These are phyloP conservation scores for Dichomitus squalens DNA, from an alignment of 1,284 basidiomycete species.

Conservation along the genomic window DNA sequence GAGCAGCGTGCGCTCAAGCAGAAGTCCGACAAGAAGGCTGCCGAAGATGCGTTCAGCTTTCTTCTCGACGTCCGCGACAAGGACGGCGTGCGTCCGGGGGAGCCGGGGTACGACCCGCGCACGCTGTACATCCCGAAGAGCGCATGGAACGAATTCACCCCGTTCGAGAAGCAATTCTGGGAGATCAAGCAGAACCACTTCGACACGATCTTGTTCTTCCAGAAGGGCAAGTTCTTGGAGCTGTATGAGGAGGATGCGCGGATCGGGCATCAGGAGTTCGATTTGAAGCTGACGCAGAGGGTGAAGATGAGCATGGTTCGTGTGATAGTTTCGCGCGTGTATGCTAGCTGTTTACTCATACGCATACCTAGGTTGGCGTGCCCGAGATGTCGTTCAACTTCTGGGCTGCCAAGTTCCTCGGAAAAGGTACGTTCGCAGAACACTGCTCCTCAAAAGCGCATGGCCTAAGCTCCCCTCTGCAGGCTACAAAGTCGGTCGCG, in stretches of 20 bases:
- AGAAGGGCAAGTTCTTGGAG: conserved; percentile 80
- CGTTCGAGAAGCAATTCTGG: conserved; percentile 98
- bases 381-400: conserved; percentile 94
- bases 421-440: conserved; percentile 54
- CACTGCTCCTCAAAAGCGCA: neutral
- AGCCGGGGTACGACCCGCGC: conserved; percentile 92
- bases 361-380: conserved; percentile 77
- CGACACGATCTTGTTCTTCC: conserved; percentile 96
- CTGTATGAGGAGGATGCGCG: conserved; percentile 96
- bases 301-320: conserved; percentile 99
- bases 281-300: conserved; percentile 86
- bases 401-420: conserved; percentile 88
- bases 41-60: conserved; percentile 86
- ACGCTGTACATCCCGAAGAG: conserved; percentile 83
- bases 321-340: neutral
- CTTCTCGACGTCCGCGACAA: conserved; percentile 80
- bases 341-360: neutral
- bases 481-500: conserved; percentile 96
- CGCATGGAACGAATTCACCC: conserved; percentile 87
- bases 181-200: conserved; percentile 96
- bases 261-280: conserved; percentile 90
- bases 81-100: conserved; percentile 78
- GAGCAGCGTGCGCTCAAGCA: conserved; percentile 78
- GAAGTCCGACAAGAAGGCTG: conserved; percentile 81
- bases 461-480: conserved; percentile 9